Conservation (phyloP, 768 basidiomycete species). For the Macrolepiota dolichaula region DNA sequence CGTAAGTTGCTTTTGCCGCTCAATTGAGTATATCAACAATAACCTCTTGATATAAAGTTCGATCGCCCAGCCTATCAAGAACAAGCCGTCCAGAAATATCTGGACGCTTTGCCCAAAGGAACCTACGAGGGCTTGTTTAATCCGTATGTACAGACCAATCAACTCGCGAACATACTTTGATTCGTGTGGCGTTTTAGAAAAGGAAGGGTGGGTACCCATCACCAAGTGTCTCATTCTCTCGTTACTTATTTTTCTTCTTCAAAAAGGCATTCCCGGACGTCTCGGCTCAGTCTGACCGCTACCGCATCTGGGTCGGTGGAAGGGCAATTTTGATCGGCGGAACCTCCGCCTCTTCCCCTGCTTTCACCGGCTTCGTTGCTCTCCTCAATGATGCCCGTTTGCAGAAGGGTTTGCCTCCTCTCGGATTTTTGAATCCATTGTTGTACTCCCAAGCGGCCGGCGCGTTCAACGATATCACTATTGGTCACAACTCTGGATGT, state of each 20-base stretch:
- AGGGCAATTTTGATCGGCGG: slow-evolving; percentile 38
- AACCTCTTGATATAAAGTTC: slow-evolving; percentile 10
- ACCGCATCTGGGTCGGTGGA: slow-evolving; percentile 44
- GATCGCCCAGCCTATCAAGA: slow-evolving; percentile 16
- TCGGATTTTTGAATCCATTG: slow-evolving; percentile 67
- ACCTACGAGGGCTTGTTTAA: slow-evolving; percentile 32
- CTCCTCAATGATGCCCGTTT: slow-evolving; percentile 61
- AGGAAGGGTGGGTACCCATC: slow-evolving; percentile 43
- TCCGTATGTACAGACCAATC: slow-evolving; percentile 23
- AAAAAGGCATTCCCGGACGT: slow-evolving; percentile 61
- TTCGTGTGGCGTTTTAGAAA: slow-evolving; percentile 23
- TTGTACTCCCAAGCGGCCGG: slow-evolving; percentile 40
- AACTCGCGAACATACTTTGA: not conserved
- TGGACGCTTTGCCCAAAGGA: slow-evolving; percentile 15
- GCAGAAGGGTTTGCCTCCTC: slow-evolving; percentile 32
- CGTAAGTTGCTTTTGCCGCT: slow-evolving; percentile 29
- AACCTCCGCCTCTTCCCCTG: slow-evolving; percentile 61
- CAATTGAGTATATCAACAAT: not conserved
- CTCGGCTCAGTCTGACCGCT: slow-evolving; percentile 49
- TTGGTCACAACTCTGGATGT: slow-evolving; percentile 52
- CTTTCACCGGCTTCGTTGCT: slow-evolving; percentile 58
- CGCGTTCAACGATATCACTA: slow-evolving; percentile 55
- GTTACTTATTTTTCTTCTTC: not conserved
- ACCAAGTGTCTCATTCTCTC: not conserved
- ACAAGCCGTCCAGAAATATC: slow-evolving; percentile 12